A percentile compares a stretch with the other conserved stretches of the same genome.
phyloP scores from a whole-genome alignment of 371 early-diverging fungal species.

The Mortierella sp. region DNA sequence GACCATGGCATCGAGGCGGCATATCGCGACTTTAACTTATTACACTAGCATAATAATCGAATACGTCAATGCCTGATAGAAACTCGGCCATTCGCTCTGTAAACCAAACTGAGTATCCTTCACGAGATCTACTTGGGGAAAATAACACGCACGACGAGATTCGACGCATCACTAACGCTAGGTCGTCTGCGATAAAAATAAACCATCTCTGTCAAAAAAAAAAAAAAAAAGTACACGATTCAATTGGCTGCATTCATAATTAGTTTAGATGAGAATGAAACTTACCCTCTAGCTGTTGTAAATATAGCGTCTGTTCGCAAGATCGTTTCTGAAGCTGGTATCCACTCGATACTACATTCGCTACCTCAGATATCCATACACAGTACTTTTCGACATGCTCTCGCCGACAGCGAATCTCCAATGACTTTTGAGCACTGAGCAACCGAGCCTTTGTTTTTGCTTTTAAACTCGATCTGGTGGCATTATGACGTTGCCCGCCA shows the following conservation, averaged over 20 bases:
- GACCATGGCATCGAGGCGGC: too few relatives aligned
- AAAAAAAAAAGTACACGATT: neutral
- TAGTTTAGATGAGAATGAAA: neutral
- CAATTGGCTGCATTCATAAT: neutral
- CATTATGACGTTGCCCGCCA: neutral
- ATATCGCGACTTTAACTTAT: too few relatives aligned
- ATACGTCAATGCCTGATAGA: neutral
- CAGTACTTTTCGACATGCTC: neutral
- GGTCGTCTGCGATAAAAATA: neutral
- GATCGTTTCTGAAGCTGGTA: neutral
- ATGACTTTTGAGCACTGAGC: neutral
- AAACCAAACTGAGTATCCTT: neutral
- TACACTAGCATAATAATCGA: neutral
- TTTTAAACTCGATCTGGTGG: neutral
- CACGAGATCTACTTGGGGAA: neutral
- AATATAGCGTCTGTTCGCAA: neutral
- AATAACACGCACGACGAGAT: neutral
- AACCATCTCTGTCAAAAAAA: neutral
- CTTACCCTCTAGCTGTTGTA: neutral
- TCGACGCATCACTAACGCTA: neutral
- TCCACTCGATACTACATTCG: neutral
- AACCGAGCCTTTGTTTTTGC: neutral
- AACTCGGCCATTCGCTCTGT: neutral
- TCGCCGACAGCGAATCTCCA: neutral
- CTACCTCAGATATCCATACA: neutral